These are phyloP conservation scores for Chlorociboria aeruginascens DNA, from an alignment of 495 filamentous ascomycete genomes.

Conservation along the genomic window DNA sequence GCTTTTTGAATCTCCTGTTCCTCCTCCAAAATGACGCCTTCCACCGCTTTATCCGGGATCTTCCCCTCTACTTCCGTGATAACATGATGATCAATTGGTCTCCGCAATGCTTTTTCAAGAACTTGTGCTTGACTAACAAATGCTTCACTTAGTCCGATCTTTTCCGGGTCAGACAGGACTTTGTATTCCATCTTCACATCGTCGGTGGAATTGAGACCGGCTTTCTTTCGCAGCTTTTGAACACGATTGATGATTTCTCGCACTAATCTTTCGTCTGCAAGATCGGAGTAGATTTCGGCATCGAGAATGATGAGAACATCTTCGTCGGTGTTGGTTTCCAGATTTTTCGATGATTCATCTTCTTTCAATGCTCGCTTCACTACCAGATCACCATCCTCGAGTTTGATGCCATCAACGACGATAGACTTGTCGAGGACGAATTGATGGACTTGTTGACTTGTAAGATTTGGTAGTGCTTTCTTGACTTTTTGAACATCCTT, in stretches of 20 bases:
- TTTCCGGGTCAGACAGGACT: conserved; percentile 64
- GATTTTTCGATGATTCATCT: conserved; percentile 49
- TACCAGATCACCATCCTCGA: conserved; percentile 70
- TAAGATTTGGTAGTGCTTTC: conserved; percentile 73
- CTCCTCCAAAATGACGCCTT: conserved; percentile 65
- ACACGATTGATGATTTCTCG: conserved; percentile 77
- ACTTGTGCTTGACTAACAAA: conserved; percentile 54
- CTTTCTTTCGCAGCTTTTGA: conserved; percentile 72
- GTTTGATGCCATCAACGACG: conserved; percentile 68
- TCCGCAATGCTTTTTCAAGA: conserved; percentile 70
- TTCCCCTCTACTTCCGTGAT: conserved; percentile 52
- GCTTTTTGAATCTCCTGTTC: conserved; percentile 84
- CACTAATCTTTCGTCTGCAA: conserved; percentile 63
- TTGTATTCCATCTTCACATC: conserved; percentile 79
- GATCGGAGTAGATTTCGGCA: conserved; percentile 55
- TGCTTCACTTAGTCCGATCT: conserved; percentile 57
- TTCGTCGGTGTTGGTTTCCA: conserved; percentile 76
- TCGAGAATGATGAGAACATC: conserved; percentile 80
- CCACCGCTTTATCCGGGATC: conserved; percentile 42
- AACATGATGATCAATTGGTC: conserved; percentile 65
- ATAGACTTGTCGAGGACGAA: conserved; percentile 63
- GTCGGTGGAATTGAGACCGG: conserved; percentile 67
- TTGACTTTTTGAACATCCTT: conserved; percentile 85
- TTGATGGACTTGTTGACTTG: conserved; percentile 56
- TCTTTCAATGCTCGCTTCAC: conserved; percentile 70